A percentile compares a stretch with the other conserved stretches of the same genome.
Conservation (phyloP, 805 yeast species). For the Zygosaccharomyces rouxii region DNA sequence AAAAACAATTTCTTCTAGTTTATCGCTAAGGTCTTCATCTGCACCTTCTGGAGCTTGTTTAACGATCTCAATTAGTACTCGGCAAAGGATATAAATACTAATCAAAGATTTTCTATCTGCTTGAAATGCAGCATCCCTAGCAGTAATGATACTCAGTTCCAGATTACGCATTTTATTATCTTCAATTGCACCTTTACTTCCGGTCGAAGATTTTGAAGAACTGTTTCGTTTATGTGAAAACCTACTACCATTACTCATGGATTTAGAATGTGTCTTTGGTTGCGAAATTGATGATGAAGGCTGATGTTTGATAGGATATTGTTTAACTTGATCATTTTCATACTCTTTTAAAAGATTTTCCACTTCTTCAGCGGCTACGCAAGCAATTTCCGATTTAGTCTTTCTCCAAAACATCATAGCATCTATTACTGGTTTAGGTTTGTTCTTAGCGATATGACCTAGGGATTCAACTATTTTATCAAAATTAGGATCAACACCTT, state of each 20-base stretch:
- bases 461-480: slow-evolving; percentile 81
- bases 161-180: slow-evolving; percentile 53
- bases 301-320: slow-evolving; percentile 1
- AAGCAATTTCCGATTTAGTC: slow-evolving; percentile 82
- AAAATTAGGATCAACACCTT: slow-evolving; percentile 80
- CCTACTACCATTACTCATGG: slow-evolving; percentile 33
- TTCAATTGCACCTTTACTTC: slow-evolving; percentile 34
- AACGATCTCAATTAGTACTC: slow-evolving; percentile 89
- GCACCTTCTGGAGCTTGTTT: slow-evolving; percentile 73
- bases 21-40: slow-evolving; percentile 72
- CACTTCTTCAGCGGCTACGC: slow-evolving; percentile 51
- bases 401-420: slow-evolving; percentile 98
- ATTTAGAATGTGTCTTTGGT: slow-evolving; percentile 30
- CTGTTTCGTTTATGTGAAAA: slow-evolving; percentile 46
- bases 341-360: slow-evolving; percentile 41
- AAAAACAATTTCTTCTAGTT: slow-evolving; percentile 89
- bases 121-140: slow-evolving; percentile 67
- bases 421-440: slow-evolving; percentile 94
- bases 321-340: slow-evolving; percentile 23
- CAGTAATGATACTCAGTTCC: slow-evolving; percentile 37
- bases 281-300: slow-evolving; percentile 8
- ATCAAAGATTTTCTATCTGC: slow-evolving; percentile 85
- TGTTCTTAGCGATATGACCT: slow-evolving; percentile 84
- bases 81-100: slow-evolving; percentile 80
- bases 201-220: slow-evolving; percentile 42